A percentile compares a stretch with the other conserved stretches of the same genome.
phyloP scores from a whole-genome alignment of 352 stramenopile genomes.

The Hyaloperonospora brassicae region DNA sequence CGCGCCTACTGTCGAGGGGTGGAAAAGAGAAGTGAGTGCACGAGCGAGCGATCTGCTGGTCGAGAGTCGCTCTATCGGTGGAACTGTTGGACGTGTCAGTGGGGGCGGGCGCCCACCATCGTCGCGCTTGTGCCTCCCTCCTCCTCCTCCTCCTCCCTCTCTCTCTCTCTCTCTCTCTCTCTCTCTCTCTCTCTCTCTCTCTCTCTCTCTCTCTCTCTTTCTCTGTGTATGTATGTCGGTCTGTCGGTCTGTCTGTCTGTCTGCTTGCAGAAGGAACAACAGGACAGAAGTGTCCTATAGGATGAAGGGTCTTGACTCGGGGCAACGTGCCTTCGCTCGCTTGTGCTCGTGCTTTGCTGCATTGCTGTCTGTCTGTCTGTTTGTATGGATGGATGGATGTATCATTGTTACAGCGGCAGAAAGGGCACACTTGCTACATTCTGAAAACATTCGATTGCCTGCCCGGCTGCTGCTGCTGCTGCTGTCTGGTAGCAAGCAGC shows the following conservation, averaged over 20 bases:
- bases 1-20: slow-evolving; percentile 8
- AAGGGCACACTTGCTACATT: too few species aligned
- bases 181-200: too few species aligned
- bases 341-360: too few species aligned
- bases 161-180: neutral
- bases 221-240: too few species aligned
- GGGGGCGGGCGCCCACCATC: slow-evolving; percentile 3
- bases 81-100: slow-evolving; percentile 9
- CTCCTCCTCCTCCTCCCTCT: neutral
- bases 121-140: slow-evolving; percentile 9
- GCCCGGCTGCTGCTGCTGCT: too few species aligned
- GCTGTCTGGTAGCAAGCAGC: too few species aligned
- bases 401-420: too few species aligned
- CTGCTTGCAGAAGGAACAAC: slow-evolving; percentile 3
- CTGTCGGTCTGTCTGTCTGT: too few species aligned
- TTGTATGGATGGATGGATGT: too few species aligned
- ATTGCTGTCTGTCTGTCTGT: too few species aligned
- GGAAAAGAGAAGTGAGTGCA: slow-evolving; percentile 19
- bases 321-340: too few species aligned
- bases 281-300: neutral
- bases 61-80: neutral
- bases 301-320: neutral
- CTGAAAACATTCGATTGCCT: neutral
- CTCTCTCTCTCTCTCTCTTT: too few species aligned
- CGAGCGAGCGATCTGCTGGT: slow-evolving; percentile 1